phyloP scores from a whole-genome alignment of 2,329 filamentous ascomycete species.

The Cercospora sp. region DNA sequence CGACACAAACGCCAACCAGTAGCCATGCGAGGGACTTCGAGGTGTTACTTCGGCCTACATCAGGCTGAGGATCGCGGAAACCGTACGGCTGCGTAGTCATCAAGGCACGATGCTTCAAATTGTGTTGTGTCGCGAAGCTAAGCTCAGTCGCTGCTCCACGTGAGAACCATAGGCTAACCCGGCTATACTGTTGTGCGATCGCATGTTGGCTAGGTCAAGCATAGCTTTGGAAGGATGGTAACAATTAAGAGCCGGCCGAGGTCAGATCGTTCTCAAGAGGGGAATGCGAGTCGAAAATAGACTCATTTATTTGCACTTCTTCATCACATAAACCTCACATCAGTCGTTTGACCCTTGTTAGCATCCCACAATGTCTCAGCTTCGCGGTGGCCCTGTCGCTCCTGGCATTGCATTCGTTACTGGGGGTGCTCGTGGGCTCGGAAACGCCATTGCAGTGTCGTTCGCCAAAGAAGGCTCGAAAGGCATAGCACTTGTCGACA shows the following conservation, averaged over 20 bases:
- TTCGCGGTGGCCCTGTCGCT: conserved; percentile 29
- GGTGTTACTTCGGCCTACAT: conserved; percentile 16
- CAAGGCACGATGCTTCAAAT: background rate
- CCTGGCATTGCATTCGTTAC: conserved; percentile 36
- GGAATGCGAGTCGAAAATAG: background rate
- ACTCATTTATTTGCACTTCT: background rate
- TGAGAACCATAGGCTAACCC: background rate
- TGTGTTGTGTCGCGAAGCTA: background rate
- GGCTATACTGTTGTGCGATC: conserved; percentile 1
- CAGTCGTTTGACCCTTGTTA: background rate
- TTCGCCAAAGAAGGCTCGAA: conserved; percentile 34
- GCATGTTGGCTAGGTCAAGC: background rate
- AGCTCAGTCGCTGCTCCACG: conserved; percentile 2
- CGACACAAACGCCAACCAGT: background rate
- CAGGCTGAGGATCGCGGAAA: background rate
- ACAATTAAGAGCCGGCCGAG: conserved; percentile 10
- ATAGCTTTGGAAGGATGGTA: background rate
- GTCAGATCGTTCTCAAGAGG: background rate
- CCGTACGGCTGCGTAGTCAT: conserved; percentile 7
- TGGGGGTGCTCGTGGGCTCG: conserved; percentile 32
- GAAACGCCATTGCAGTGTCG: conserved; percentile 33
- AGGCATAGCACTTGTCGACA: conserved; percentile 33
- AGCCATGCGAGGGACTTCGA: background rate
- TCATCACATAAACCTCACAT: background rate
- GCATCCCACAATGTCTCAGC: conserved; percentile 17